A percentile compares a stretch with the other conserved stretches of the same genome.
Conservation (phyloP, 345 rosid genomes). For the Citrus inodora region DNA sequence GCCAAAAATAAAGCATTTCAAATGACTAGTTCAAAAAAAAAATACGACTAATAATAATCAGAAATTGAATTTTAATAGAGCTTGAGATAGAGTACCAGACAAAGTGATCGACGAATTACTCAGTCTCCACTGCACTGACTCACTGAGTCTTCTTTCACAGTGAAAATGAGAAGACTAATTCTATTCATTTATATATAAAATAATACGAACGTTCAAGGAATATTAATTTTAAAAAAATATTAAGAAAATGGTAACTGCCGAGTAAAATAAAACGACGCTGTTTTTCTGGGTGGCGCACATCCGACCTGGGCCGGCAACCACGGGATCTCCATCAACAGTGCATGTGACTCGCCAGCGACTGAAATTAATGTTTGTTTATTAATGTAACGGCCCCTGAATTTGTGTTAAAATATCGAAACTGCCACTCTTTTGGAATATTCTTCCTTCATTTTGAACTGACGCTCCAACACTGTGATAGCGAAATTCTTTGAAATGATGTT, state of each 20-base stretch:
- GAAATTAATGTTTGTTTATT: slow-evolving; percentile 11
- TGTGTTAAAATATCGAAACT: slow-evolving; percentile 12
- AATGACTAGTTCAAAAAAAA: background rate
- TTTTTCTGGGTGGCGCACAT: background rate
- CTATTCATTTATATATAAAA: background rate
- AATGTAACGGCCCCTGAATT: background rate
- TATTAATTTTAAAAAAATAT: too few species aligned
- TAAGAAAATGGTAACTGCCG: slow-evolving; percentile 8
- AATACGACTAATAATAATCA: background rate
- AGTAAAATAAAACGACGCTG: slow-evolving; percentile 35
- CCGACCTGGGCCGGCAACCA: slow-evolving; percentile 51
- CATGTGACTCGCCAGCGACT: slow-evolving; percentile 23
- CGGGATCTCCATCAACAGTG: slow-evolving; percentile 20
- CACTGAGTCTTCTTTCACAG: background rate
- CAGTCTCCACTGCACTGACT: background rate
- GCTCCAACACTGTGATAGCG: slow-evolving; percentile 35
- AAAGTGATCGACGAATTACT: slow-evolving; percentile 6
- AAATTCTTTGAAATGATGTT: slow-evolving; percentile 29
- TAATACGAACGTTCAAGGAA: background rate
- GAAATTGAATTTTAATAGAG: background rate
- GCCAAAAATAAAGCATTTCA: background rate
- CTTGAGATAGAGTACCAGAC: background rate
- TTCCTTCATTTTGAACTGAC: slow-evolving; percentile 30
- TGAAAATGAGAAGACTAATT: background rate
- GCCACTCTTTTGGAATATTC: slow-evolving; percentile 8